phyloP scores from a whole-genome alignment of 208 protist species.

The Sergeia podlipaevii region DNA sequence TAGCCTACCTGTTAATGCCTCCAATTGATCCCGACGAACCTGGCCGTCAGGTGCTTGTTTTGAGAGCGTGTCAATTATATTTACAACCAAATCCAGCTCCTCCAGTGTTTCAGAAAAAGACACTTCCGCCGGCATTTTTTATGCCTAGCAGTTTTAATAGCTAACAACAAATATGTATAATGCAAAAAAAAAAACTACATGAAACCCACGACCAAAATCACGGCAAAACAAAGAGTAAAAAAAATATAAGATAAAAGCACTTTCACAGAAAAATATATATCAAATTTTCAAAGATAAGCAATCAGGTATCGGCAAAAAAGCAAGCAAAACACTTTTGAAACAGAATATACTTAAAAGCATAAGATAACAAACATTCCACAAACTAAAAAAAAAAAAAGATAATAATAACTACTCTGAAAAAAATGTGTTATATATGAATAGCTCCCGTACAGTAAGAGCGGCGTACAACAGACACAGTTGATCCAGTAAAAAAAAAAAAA shows the following conservation, averaged over 20 bases:
- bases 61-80: constrained; percentile 53
- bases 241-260: constrained; percentile 2
- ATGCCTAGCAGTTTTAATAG: constrained; percentile 2
- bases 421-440: constrained; percentile 2
- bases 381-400: not conserved
- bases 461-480: constrained; percentile 2
- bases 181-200: not conserved
- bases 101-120: constrained; percentile 20
- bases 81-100: constrained; percentile 53
- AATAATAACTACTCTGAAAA: too few relatives aligned
- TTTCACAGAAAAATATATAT: not conserved
- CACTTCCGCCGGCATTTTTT: constrained; percentile 12
- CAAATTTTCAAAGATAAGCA: not conserved
- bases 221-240: constrained; percentile 13
- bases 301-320: not conserved
- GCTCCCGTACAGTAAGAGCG: constrained; percentile 1
- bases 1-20: constrained; percentile 32
- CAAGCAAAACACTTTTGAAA: constrained; percentile 3
- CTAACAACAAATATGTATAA: not conserved
- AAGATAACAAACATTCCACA: not conserved
- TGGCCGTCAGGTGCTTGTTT: constrained; percentile 9
- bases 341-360: not conserved
- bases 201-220: too few relatives aligned
- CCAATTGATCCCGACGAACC: constrained; percentile 38
- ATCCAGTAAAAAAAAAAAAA: constrained; percentile 9